These are phyloP conservation scores for Tilletia setariae DNA, from an alignment of 1,284 basidiomycete species.

Conservation along the genomic window DNA sequence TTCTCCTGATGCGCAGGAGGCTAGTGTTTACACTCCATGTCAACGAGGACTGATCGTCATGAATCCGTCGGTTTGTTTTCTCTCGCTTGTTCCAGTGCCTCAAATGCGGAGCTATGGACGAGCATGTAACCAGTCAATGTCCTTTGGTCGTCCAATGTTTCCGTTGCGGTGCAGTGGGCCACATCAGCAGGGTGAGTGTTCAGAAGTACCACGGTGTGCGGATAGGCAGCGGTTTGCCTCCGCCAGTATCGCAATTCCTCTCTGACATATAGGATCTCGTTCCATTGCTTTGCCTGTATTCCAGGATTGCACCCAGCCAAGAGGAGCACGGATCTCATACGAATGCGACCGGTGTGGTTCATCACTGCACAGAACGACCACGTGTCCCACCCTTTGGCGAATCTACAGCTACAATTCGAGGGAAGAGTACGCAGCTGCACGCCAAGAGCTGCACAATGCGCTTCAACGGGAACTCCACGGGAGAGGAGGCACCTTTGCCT, in stretches of 20 bases:
- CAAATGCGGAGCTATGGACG: conserved; percentile 79
- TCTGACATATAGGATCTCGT: conserved; percentile 10
- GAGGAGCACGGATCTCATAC: conserved; percentile 41
- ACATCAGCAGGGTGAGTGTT: conserved; percentile 64
- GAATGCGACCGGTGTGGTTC: conserved; percentile 77
- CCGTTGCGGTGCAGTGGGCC: conserved; percentile 79
- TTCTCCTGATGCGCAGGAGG: no score
- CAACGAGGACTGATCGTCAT: background rate
- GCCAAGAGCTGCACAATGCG: conserved; percentile 17
- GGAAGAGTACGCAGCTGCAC: conserved; percentile 58
- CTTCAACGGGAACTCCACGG: conserved; percentile 19
- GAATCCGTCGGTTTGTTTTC: no score
- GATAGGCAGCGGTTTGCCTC: no score
- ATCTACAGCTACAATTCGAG: conserved; percentile 73
- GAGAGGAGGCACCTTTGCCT: background rate
- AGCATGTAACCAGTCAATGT: conserved; percentile 76
- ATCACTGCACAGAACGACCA: conserved; percentile 67
- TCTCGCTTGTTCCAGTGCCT: conserved; percentile 64
- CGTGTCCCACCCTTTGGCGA: conserved; percentile 83
- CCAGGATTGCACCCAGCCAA: conserved; percentile 64
- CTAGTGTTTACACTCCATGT: no score
- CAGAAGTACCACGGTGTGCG: no score
- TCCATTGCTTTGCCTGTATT: background rate
- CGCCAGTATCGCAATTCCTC: background rate
- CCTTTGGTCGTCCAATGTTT: conserved; percentile 79